Percentiles rank a stretch among this genome's conserved stretches.
Evolutionary conservation across 2,329 filamentous ascomycete species (phyloP).

Genomic region (Blastomyces percursus): DNA sequence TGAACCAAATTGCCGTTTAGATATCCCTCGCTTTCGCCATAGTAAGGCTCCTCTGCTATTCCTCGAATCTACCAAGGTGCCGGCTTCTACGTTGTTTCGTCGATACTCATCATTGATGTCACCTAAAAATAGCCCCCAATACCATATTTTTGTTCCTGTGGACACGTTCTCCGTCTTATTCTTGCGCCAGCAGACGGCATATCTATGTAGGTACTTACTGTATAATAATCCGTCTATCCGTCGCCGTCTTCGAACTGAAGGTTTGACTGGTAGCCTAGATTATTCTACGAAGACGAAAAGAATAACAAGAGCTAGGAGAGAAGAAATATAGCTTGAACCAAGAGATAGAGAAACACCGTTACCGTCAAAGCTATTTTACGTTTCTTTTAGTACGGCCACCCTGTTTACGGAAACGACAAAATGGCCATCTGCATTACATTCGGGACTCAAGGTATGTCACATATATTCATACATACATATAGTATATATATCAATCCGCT

Average conservation of each 20-base stretch:
- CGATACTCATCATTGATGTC: not conserved
- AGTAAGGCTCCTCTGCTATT: not conserved
- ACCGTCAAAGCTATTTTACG: not conserved
- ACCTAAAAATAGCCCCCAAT: not conserved
- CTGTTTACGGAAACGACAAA: not conserved
- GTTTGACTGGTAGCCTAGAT: not conserved
- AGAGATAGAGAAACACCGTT: not conserved
- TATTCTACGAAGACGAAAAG: not conserved
- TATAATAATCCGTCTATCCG: not conserved
- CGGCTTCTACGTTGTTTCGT: not conserved
- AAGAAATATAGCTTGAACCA: not conserved
- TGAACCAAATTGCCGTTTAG: not conserved
- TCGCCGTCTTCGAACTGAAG: not conserved
- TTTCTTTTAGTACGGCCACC: not conserved
- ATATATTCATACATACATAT: not conserved
- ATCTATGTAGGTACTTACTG: not conserved
- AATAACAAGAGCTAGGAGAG: not conserved
- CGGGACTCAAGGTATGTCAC: conserved; percentile 18
- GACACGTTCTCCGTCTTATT: not conserved
- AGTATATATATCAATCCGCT: not conserved
- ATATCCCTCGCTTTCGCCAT: not conserved
- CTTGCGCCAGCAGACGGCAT: not conserved
- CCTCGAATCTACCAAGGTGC: not conserved
- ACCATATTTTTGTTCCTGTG: not conserved
- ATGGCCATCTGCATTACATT: conserved; percentile 24